These are phyloP conservation scores for Blastobotrys mokoenaii DNA, from an alignment of 805 yeast species.

Conservation along the genomic window DNA sequence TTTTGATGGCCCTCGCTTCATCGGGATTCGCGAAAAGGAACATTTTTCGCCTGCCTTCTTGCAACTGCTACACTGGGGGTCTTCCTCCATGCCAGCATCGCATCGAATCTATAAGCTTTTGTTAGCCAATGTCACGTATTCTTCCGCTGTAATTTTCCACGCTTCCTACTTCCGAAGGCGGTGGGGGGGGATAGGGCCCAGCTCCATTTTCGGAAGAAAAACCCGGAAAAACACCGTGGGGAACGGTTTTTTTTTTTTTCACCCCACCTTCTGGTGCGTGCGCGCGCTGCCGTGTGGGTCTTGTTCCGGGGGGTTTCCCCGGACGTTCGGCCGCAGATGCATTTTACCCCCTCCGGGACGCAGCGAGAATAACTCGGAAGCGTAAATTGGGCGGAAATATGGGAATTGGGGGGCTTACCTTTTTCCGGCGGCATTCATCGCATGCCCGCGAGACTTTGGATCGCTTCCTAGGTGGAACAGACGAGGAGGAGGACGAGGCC, in stretches of 20 bases:
- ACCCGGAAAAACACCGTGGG: background rate
- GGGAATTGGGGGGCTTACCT: conserved; percentile 23
- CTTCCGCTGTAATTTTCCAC: background rate
- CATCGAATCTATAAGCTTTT: conserved; percentile 30
- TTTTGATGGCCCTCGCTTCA: conserved; percentile 56
- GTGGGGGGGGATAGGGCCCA: no score
- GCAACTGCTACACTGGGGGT: conserved; percentile 42
- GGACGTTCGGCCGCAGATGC: conserved; percentile 1
- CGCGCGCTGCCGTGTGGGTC: no score
- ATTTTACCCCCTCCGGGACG: no score
- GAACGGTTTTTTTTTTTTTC: no score
- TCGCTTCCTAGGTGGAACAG: conserved; percentile 35
- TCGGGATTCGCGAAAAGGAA: conserved; percentile 47
- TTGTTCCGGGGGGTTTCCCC: background rate
- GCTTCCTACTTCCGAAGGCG: no score
- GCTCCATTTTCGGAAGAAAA: background rate
- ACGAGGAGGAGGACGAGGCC: background rate
- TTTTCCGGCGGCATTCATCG: conserved; percentile 41
- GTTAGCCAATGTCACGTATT: background rate
- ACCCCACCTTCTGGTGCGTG: no score
- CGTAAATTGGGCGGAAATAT: background rate
- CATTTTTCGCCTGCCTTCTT: conserved; percentile 43
- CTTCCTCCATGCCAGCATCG: conserved; percentile 28
- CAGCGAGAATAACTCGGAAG: no score
- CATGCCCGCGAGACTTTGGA: conserved; percentile 52